Base-by-base conservation (phyloP, 176 grass and related monocot species). In the Pharus latifolius region DNA sequence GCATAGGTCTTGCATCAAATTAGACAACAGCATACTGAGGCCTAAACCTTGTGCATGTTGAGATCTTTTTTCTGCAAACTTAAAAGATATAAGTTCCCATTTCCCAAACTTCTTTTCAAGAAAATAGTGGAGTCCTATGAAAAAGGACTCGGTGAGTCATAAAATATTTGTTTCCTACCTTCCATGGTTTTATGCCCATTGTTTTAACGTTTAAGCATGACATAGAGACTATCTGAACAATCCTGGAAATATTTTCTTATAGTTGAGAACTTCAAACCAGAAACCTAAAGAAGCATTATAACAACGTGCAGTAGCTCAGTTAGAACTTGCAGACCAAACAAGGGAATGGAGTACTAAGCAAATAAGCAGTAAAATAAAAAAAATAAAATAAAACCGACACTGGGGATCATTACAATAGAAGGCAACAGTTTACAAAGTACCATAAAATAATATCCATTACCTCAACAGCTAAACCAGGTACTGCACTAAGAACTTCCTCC, bases 381-480 rank as follows among this genome's bases (percentile, higher is more conserved):
- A 10, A 75, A 51, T 20, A 58, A 51, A 75, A 61, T 24, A 42
- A 69, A 15, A 15, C 43, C 31, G 23, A 69, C 19, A 15, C 43
- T 32, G 23, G 60, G 35, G 32, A 9, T 29, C 8, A 69, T 17
- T 75, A 41, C 53, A 50, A 66, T 10, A 70, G 70, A 61, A 14
- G 70, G 23, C 6, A 51, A 12, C 2, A 27, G 10, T 3, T 50
- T 45, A 52, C n/a, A 8, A 60, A 22, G 45, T 45, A 32, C 35
- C 44, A 76, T 24, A 75, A 32, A 38, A 83, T 30, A 78, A 41
- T n/a, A n/a, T n/a, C 16, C n/a, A 38, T 82, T 79, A 97, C 94
- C 94, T 97, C 86, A 70, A 90, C 58, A 85, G 50, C 22, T 82
- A 80, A 73, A 75, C 86, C 78, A 61, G 65, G 56, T 45, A 92